These are phyloP conservation scores for Bruguiera sexangula DNA, from an alignment of 345 rosid genomes.

Conservation along the genomic window DNA sequence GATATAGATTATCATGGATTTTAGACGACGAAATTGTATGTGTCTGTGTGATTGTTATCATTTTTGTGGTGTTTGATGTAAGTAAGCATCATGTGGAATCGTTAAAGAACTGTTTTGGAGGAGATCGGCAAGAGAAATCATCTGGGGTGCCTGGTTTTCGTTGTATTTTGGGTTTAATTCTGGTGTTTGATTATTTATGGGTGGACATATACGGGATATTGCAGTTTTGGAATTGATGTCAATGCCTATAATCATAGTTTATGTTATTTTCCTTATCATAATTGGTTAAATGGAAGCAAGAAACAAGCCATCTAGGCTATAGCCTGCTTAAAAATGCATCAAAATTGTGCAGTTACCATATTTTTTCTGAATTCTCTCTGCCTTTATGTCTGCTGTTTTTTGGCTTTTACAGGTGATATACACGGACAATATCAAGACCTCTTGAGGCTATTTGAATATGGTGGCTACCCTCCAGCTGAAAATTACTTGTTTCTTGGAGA, in stretches of 20 bases:
- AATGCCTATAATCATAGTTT: neutral
- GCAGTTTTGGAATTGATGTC: neutral
- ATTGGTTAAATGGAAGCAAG: neutral
- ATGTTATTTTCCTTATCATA: neutral
- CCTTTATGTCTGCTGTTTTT: slow-evolving; percentile 12
- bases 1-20: neutral
- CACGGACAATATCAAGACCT: slow-evolving; percentile 98
- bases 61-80: no score
- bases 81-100: no score
- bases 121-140: no score
- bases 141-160: no score
- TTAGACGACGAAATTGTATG: neutral
- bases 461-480: slow-evolving; percentile 88
- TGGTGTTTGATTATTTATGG: no score
- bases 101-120: no score
- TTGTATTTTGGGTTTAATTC: neutral
- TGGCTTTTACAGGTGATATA: slow-evolving; percentile 64
- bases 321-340: neutral
- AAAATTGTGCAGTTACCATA: neutral
- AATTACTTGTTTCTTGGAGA: slow-evolving; percentile 96
- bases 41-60: neutral
- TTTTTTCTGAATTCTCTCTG: neutral
- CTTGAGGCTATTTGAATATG: slow-evolving; percentile 73
- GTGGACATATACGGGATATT: neutral
- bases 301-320: neutral